A percentile compares a stretch with the other conserved stretches of the same genome.
These are phyloP conservation scores for Trifolium dubium DNA, from an alignment of 306 rosid genomes.

Conservation along the genomic window DNA sequence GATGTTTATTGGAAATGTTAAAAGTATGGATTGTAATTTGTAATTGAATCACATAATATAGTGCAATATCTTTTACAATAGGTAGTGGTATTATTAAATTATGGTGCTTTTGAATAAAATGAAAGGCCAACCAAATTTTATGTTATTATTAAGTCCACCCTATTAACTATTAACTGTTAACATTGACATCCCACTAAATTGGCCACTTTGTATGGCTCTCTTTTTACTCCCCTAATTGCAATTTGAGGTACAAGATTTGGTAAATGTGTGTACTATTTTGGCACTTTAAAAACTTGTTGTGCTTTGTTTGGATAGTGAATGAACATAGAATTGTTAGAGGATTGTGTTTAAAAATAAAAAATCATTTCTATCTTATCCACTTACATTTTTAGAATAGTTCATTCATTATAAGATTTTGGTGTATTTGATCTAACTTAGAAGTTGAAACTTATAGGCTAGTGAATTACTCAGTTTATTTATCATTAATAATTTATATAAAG, in stretches of 20 bases:
- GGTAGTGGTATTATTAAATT: conserved; percentile 20
- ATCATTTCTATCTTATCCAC: not conserved
- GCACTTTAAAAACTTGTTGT: not conserved
- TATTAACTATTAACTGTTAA: conserved; percentile 30
- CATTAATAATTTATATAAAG: not conserved
- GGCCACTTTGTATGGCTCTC: conserved; percentile 38
- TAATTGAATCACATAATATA: too few relatives aligned
- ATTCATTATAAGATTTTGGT: not conserved
- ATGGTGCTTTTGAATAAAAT: conserved; percentile 29
- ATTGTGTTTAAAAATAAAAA: not conserved
- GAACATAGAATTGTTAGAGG: not conserved
- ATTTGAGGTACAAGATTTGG: conserved; percentile 10
- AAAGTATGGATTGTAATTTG: not conserved
- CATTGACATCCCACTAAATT: conserved; percentile 28
- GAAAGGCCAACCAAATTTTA: conserved; percentile 11
- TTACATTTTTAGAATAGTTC: not conserved
- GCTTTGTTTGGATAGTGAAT: not conserved
- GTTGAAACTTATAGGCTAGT: not conserved
- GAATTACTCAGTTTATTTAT: not conserved
- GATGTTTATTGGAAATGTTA: conserved; percentile 13
- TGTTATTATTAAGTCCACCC: conserved; percentile 33
- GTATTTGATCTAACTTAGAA: not conserved
- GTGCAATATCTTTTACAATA: too few relatives aligned
- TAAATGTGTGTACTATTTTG: conserved; percentile 4
- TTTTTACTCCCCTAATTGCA: not conserved